Evolutionary conservation across 345 rosid genomes (phyloP), one percentile per base, ranked within the genome.

Genomic region (Laguncularia racemosa): DNA sequence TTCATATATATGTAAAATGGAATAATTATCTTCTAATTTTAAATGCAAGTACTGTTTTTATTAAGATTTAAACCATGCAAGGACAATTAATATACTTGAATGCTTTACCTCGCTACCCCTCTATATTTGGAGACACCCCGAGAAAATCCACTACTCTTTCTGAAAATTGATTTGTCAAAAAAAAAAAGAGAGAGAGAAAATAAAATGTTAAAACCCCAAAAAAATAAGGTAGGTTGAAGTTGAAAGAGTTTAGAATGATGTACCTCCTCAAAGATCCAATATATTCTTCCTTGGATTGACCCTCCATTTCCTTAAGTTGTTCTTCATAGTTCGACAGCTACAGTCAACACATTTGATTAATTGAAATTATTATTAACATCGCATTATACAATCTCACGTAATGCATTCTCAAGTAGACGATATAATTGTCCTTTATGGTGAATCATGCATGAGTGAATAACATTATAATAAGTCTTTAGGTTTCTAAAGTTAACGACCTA

Each of bases 121-220:
- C 99, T 76, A 48, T 83, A 93, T 64, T 93, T 93, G 4, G 99
- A 93, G 16, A 86, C 95, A 13, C 99, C 96, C 4, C 97, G 97
- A 48, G 97, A 89, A 59, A 93, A 93, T 52, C 99, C 97, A 71
- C 90, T 93, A 60, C 97, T 89, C 69, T 89, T 93, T 59, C 99
- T 93, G 77, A 61, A 60, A 46, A 67, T 44, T 0, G 0, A 3
- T 21, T 4, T 12, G 3, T 28, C 28, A 23, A 23, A 18, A 63
- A 17, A 0, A 20, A 46, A 16, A n/a, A 15, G 2, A 47, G 33
- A 15, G 13, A 9, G 9, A 33, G 44, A 15, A 48, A n/a, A 20
- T 3, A 63, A 18, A 10, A 16, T 10, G 33, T 21, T 20, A 20
- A 19, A 47, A 23, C 28, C 26, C 28, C 1, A 14, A 14, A 21